These are phyloP conservation scores for Geotrichum cucujoidarum DNA, from an alignment of 1,139 yeast species.

Conservation along the genomic window DNA sequence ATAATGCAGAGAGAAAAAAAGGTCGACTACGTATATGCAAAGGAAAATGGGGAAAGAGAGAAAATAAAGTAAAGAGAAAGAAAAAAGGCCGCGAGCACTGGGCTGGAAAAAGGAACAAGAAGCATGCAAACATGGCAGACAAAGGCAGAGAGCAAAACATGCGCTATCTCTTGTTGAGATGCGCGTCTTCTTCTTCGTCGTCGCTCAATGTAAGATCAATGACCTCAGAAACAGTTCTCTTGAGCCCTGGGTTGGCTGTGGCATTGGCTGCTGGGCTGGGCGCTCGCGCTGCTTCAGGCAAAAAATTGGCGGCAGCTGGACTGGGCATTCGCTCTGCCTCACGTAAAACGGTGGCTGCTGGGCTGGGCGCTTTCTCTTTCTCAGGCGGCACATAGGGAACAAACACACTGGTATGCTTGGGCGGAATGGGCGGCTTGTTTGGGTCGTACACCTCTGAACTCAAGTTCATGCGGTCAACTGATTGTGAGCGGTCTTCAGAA, in stretches of 20 bases:
- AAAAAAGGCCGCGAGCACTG: too few species aligned
- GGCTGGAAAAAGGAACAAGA: not conserved
- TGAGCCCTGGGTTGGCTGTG: slow-evolving; percentile 7
- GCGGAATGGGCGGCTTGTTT: not conserved
- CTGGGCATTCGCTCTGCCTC: too few species aligned
- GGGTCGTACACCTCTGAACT: not conserved
- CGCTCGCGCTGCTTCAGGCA: too few species aligned
- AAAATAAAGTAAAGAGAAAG: too few species aligned
- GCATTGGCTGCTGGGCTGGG: too few species aligned
- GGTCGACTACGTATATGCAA: too few species aligned
- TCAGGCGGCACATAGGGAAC: not conserved
- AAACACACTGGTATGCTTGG: not conserved
- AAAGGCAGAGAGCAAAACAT: not conserved
- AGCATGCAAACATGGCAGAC: not conserved
- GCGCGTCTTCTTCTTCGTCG: slow-evolving; percentile 24
- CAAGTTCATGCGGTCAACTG: not conserved
- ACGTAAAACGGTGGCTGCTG: too few species aligned
- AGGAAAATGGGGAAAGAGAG: too few species aligned
- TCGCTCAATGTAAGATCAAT: slow-evolving; percentile 27
- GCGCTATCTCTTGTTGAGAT: slow-evolving; percentile 1
- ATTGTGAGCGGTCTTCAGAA: not conserved
- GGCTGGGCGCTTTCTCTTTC: not conserved
- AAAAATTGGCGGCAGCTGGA: too few species aligned
- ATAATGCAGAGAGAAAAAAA: too few species aligned
- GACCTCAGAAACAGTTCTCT: slow-evolving; percentile 18